A percentile compares a stretch with the other conserved stretches of the same genome.
Evolutionary conservation across 768 basidiomycete species (phyloP).

Genomic region (Amyloporia xantha): DNA sequence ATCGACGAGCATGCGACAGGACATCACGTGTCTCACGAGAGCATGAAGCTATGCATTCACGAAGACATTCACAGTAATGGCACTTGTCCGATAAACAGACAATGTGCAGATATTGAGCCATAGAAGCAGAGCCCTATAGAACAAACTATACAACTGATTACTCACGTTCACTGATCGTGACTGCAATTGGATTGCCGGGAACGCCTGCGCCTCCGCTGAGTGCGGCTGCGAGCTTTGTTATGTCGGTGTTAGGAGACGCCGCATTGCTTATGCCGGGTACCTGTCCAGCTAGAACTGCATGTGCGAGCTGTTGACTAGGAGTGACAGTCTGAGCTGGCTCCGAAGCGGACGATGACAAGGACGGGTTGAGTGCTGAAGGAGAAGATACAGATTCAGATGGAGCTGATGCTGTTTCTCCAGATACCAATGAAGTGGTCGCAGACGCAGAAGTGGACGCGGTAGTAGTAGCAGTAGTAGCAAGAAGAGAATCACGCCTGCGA

Average conservation of each 20-base stretch:
- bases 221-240: slow-evolving; percentile 39
- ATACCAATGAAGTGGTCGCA: background rate
- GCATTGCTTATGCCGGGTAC: slow-evolving; percentile 6
- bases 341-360: background rate
- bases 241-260: slow-evolving; percentile 20
- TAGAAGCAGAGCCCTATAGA: too few relatives aligned
- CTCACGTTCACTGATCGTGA: slow-evolving; percentile 78
- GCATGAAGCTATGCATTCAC: too few relatives aligned
- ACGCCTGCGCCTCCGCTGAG: slow-evolving; percentile 38
- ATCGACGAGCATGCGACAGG: too few relatives aligned
- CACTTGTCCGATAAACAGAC: too few relatives aligned
- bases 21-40: too few relatives aligned
- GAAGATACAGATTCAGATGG: background rate
- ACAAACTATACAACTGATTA: too few relatives aligned
- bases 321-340: slow-evolving; percentile 12
- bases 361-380: slow-evolving; percentile 9
- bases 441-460: slow-evolving; percentile 14
- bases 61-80: too few relatives aligned
- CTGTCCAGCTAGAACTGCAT: slow-evolving; percentile 27
- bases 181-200: slow-evolving; percentile 61
- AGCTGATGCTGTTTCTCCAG: slow-evolving; percentile 1
- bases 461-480: slow-evolving; percentile 23
- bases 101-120: too few relatives aligned
- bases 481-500: slow-evolving; percentile 58
- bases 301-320: slow-evolving; percentile 36